Conservation (phyloP, 306 rosid species). For the Oemleria cerasiformis region DNA sequence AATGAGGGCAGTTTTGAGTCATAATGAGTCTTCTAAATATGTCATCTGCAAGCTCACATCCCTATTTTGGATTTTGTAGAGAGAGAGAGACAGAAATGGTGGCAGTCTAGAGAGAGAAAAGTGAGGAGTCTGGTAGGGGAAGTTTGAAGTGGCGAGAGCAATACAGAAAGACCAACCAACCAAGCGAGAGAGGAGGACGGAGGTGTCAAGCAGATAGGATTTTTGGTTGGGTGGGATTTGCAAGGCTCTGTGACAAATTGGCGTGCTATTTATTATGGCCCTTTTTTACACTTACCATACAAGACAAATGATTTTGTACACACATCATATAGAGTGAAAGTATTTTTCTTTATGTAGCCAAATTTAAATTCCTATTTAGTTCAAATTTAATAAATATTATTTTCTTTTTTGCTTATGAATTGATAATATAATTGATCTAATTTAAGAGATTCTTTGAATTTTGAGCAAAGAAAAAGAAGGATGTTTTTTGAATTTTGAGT, state of each 20-base stretch:
- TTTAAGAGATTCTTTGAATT: too few relatives aligned
- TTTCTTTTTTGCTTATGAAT: too few relatives aligned
- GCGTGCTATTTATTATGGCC: not conserved
- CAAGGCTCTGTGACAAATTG: not conserved
- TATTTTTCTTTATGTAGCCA: too few relatives aligned
- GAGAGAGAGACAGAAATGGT: not conserved
- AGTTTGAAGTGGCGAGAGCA: conserved; percentile 7
- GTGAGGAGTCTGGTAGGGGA: not conserved
- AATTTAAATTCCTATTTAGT: too few relatives aligned
- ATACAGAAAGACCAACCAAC: not conserved
- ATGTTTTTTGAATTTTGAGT: too few relatives aligned
- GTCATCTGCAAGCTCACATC: not conserved
- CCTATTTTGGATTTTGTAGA: not conserved
- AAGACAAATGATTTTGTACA: too few relatives aligned
- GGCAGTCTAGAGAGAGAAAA: not conserved
- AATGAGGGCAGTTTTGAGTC: not conserved
- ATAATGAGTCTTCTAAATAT: not conserved
- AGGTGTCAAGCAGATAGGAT: conserved; percentile 25
- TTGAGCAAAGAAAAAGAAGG: too few relatives aligned
- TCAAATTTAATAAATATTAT: too few relatives aligned
- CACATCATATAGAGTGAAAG: too few relatives aligned
- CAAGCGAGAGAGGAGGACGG: conserved; percentile 10
- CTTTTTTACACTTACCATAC: too few relatives aligned
- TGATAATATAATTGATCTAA: too few relatives aligned
- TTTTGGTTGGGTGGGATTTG: conserved; percentile 16